Base-by-base conservation (phyloP, 2,329 filamentous ascomycete genomes). In the Zasmidium cellare region DNA sequence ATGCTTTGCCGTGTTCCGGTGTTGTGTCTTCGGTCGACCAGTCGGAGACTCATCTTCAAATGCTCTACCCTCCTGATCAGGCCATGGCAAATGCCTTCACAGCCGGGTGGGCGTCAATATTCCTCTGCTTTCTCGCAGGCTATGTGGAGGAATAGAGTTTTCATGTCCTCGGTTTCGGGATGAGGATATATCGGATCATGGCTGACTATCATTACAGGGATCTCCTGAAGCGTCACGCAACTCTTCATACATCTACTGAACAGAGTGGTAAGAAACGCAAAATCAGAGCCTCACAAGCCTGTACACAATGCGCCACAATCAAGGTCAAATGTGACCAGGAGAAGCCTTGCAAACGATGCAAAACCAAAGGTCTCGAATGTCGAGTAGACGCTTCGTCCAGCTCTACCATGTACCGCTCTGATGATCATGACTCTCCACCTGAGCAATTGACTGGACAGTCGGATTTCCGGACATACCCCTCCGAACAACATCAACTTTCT, bases 301-400 rank as follows among this genome's bases (percentile, higher is more conserved):
- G 62, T 46, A 52, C 59, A n/a, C 55, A 58, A 44, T 64, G 62
- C 49, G 62, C 59, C 14, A 55, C 53, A 16, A 62, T 64, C 55
- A 64, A 64, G 49, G 62, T 64, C 23, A 64, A 64, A 46, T 64
- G 62, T 50, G 59, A 62, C 28, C 62, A 64, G 58, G 59, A 62
- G 28, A 64, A 64, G 59, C 61, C 61, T 41, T 64, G 61, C 57
- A 62, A 62, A 49, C 50, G 62, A 51, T 64, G 62, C 46, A 51
- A 49, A 25, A 59, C 49, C 18, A 64, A 62, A 53, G 59, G 59
- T 20, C 46, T 64, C 18, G 62, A 64, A 14, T 64, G 62, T 41
- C 59, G 62, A 16, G 57, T 62, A 2, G 59, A 62, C 25, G 51
- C 57, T 31, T 53, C 24, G 7, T 53, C 61, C 18, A 41, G 44